phyloP scores from a whole-genome alignment of 371 early-diverging fungal genomes.

The Syncephalis plumigaleata region DNA sequence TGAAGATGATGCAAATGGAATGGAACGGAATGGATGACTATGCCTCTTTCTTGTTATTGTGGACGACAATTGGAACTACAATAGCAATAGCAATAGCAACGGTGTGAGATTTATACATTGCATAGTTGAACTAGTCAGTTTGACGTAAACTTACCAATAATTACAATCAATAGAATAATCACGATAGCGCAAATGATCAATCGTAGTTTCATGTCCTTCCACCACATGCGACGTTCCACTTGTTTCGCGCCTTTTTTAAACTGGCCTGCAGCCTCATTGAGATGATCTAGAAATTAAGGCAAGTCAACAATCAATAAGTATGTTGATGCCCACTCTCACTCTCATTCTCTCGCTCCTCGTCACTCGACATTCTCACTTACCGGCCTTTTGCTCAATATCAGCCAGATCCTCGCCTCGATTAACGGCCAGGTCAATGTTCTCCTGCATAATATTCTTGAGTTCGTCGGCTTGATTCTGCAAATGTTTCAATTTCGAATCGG shows the following conservation, averaged over 20 bases:
- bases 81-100: no score
- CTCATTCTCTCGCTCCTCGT: no score
- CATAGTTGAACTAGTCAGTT: no score
- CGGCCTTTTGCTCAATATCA: constrained; percentile 62
- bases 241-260: constrained; percentile 72
- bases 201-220: constrained; percentile 90
- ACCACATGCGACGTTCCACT: constrained; percentile 78
- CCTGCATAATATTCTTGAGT: constrained; percentile 89
- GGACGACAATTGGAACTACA: no score
- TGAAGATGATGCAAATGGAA: no score
- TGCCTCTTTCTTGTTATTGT: no score
- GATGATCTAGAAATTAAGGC: constrained; percentile 34
- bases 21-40: no score
- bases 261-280: constrained; percentile 58
- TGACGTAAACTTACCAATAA: constrained; percentile 59
- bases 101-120: no score
- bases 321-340: not conserved
- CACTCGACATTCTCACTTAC: no score
- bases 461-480: constrained; percentile 79
- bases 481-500: constrained; percentile 25
- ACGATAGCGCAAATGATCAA: constrained; percentile 63
- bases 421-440: constrained; percentile 83
- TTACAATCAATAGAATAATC: constrained; percentile 51
- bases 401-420: constrained; percentile 81
- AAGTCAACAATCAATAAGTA: not conserved